Conservation (phyloP, 1,139 yeast genomes). For the Yamadazyma dushanensis region DNA sequence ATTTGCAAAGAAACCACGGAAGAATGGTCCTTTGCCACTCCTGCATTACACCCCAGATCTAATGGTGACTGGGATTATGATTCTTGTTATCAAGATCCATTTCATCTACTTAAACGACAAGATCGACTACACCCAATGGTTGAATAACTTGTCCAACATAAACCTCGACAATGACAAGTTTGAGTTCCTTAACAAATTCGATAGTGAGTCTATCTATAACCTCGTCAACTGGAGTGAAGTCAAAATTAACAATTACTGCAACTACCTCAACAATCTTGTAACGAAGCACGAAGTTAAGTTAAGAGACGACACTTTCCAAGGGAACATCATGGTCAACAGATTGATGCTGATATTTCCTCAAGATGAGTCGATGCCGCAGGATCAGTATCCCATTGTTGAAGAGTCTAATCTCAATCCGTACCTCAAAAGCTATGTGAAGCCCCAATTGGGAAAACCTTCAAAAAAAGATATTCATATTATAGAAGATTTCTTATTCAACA, state of each 20-base stretch:
- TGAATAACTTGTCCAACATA: conserved; percentile 19
- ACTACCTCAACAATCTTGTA: conserved; percentile 39
- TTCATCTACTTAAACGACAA: conserved; percentile 21
- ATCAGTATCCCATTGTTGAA: conserved; percentile 2
- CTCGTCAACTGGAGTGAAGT: conserved; percentile 40
- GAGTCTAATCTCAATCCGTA: conserved; percentile 7
- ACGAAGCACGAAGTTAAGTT: conserved; percentile 25
- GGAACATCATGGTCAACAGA: conserved; percentile 33
- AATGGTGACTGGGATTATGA: conserved; percentile 23
- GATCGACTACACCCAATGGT: conserved; percentile 23
- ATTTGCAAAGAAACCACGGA: neutral
- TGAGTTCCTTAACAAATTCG: conserved; percentile 14
- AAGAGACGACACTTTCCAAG: conserved; percentile 6
- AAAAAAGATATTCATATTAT: conserved; percentile 14
- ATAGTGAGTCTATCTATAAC: conserved; percentile 18
- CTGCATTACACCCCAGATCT: conserved; percentile 29
- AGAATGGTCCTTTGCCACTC: neutral
- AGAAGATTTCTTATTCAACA: conserved; percentile 13
- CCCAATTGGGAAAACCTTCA: conserved; percentile 4
- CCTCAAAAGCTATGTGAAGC: conserved; percentile 8
- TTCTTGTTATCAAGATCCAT: conserved; percentile 29
- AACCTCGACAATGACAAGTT: conserved; percentile 21
- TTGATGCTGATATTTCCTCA: conserved; percentile 35
- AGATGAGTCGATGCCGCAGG: conserved; percentile 13
- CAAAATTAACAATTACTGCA: conserved; percentile 39